Base-by-base conservation (phyloP, 805 yeast genomes). In the Saccharomycopsis sp. region DNA sequence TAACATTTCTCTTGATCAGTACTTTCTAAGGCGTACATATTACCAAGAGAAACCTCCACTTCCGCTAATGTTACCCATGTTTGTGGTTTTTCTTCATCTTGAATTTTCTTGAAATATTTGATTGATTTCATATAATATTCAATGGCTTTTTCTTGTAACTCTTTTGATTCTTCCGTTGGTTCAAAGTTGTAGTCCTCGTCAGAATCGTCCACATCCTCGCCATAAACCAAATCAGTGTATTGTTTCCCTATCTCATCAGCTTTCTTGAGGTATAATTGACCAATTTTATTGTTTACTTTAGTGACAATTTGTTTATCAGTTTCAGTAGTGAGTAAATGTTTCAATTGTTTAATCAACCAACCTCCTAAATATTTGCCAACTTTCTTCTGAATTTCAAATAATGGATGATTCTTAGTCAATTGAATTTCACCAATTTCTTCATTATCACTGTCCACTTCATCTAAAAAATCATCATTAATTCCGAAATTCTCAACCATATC, bases 21-120 rank as follows among this genome's bases (percentile, higher is more conserved):
- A 41, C 81, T 70, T 22, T 81, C 87, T 21, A 75, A 64, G 6
- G 80, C 85, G 49, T 72, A 68, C 41, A 88, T 59, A 54, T 88
- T 89, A 13, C 89, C 96, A 53, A 85, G 64, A 13, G 83, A 75
- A 28, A 90, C 85, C 56, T 77, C 68, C 1, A 95, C 89, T 61
- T 90, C 97, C 1, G 96, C 96, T 38, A 84, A 71, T 56, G 77
- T 75, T 9, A 81, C 95, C 85, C 90, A 83, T 4, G 83, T 70
- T 47, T 80, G 81, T 0, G 95, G 94, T 33, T 82, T 86, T 38
- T 80, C 85, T 16, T 76, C 79, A 41, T 77, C 77, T 59, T 80
- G 75, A 0, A 88, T 81, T 44, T 67, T 63, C 44, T 67, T 62
- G 44, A 88, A 66, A 55, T 75, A 74, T 31, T 67, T 64, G 21